These are phyloP conservation scores for Termitomyces sp. DNA, from an alignment of 768 basidiomycete species.

Conservation along the genomic window DNA sequence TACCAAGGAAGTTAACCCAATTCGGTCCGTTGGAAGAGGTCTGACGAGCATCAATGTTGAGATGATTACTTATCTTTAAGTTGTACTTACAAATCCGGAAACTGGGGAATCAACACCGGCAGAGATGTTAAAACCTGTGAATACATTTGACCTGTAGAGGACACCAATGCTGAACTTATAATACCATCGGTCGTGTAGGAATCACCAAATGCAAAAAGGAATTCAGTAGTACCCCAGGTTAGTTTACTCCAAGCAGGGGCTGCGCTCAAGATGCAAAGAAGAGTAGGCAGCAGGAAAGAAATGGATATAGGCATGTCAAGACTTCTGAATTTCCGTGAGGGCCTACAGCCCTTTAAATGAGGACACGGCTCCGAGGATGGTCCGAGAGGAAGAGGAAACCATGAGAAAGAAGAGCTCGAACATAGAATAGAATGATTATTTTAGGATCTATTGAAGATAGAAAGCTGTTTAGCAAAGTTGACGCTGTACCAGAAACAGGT, in stretches of 20 bases:
- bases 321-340: neutral
- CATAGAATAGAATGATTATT: neutral
- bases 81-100: constrained; percentile 44
- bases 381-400: constrained; percentile 1
- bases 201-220: constrained; percentile 60
- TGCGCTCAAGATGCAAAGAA: constrained; percentile 1
- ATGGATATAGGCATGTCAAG: constrained; percentile 4
- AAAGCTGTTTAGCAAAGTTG: neutral
- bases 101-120: constrained; percentile 49
- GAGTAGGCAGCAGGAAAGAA: constrained; percentile 5
- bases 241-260: constrained; percentile 25
- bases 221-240: constrained; percentile 52
- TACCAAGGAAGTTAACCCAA: constrained; percentile 57
- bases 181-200: constrained; percentile 53
- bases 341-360: neutral
- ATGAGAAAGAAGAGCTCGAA: constrained; percentile 6
- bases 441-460: neutral
- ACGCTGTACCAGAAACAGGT: neutral
- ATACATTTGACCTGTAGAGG: neutral
- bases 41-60: constrained; percentile 23
- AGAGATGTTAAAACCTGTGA: constrained; percentile 53
- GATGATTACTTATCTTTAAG: neutral
- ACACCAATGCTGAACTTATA: neutral
- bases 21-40: constrained; percentile 62
- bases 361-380: constrained; percentile 5